Base-by-base conservation (phyloP, 768 basidiomycete species). In the Cystofilobasidium macerans region DNA sequence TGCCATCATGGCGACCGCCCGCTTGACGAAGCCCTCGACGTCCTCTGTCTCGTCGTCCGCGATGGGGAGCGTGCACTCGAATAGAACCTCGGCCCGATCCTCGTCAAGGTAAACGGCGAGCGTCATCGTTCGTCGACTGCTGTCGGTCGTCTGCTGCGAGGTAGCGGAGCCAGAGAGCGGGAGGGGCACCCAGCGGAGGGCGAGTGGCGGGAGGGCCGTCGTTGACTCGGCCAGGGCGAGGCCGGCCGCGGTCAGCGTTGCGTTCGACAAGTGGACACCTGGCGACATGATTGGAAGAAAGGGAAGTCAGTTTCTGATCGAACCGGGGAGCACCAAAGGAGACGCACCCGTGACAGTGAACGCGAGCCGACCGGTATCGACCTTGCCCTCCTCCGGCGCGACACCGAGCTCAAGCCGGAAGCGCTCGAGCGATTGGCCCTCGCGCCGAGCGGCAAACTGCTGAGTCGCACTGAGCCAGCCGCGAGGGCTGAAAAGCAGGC, bases 381-480 rank as follows among this genome's bases (percentile, higher is more conserved):
- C 66, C 81, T 82, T 2, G 85, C 86, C 70, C 82, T 88, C 53
- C 86, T 84, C 38, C 83, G 81, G 91, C 36, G n/a, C n/a, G n/a
- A 97, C 83, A 63, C 89, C 89, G 26, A 99, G 79, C 64, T 85
- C 78, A 42, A 98, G 76, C 64, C 83, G 79, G 71, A 98, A 75
- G 11, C 89, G 90, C 76, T 99, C 94, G 69, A 99, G 77, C 76
- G 90, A 93, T 87, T 89, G 89, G 70, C 85, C 84, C 78, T 87
- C 90, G 63, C 85, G 81, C 74, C 97, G 93, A 2, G 94, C 95
- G 6, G 92, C 88, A n/a, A 89, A 85, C 76, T 99, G 94, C 59
- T 94, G 82, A 2, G 91, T 93, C 1, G 94, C 94, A 0, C 94
- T 97, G 71, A 98, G 82, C 74, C 91, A 98, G 3, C 92, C 93